Base-by-base conservation (phyloP, 768 basidiomycete species). In the Amylocystis lapponica region DNA sequence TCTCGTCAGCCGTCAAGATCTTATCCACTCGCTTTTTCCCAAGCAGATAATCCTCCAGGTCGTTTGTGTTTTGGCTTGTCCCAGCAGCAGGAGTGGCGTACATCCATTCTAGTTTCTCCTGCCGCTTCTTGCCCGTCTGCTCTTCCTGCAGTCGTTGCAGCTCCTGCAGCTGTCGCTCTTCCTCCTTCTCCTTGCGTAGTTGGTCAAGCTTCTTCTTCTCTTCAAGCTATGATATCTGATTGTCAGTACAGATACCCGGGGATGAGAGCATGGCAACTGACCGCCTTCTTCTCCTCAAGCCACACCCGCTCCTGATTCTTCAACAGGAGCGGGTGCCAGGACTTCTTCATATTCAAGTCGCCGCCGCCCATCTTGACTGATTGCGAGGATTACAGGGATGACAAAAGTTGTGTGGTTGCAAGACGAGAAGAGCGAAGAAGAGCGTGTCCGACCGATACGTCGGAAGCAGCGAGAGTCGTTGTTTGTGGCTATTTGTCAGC, bases 261-360 rank as follows among this genome's bases (percentile, higher is more conserved):
- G n/a, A 16, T 50, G 54, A 56, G 7, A 22, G 19, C 4, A 21
- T 30, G 53, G 37, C 39, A 13, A 74, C 87, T 56, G 61, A 90
- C 91, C 41, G 93, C 92, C 61, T 89, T 86, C 78, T 95, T 93
- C 67, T 99, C 96, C 66, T 95, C 88, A 43, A 97, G 76, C 95
- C 96, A 98, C 57, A 98, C 96, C 78, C 88, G 81, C 81, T 95
- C 91, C 83, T 97, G 95, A 69, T 95, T 95, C 63, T 91, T 92
- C 66, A 96, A 66, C 67, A 95, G 87, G 75, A 93, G 83, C 77
- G 94, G 94, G 64, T 97, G 94, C 94, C 94, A 97, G 51, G 90
- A 93, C 78, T 96, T 95, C 69, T 89, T 96, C 94, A 98, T 98
- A 61, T 98, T 98, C 62, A 97, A 75, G 66, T 97, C 94, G 48